These are phyloP conservation scores for Orbilia javanica DNA, from an alignment of 2,329 filamentous ascomycete genomes.

Conservation along the genomic window DNA sequence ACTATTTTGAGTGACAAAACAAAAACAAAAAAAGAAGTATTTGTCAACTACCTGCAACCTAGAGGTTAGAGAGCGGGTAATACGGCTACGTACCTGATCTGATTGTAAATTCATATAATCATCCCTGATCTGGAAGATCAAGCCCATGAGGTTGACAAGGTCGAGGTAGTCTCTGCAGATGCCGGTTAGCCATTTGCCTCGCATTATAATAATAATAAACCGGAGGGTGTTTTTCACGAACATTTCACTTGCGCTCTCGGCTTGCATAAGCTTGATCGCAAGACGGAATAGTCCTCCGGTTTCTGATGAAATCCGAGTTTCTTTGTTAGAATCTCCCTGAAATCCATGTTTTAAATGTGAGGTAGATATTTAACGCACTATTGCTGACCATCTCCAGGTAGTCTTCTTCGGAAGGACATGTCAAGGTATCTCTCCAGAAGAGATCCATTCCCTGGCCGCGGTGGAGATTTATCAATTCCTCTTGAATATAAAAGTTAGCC, in stretches of 20 bases:
- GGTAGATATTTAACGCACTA: constrained; percentile 65
- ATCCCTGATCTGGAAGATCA: constrained; percentile 90
- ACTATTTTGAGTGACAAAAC: too few species aligned
- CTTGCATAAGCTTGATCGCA: constrained; percentile 89
- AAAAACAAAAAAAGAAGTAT: not conserved
- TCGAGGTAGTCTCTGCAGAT: constrained; percentile 76
- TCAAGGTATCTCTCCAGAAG: constrained; percentile 87
- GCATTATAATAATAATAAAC: not conserved
- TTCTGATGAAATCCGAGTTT: constrained; percentile 65
- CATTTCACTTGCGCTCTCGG: constrained; percentile 69
- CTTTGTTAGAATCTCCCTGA: not conserved
- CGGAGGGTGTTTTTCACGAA: constrained; percentile 23
- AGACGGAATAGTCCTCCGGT: constrained; percentile 88
- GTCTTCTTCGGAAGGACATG: constrained; percentile 85
- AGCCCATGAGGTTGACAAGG: constrained; percentile 84
- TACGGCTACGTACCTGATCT: constrained; percentile 63
- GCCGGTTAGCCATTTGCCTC: constrained; percentile 14
- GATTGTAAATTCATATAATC: constrained; percentile 87
- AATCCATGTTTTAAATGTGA: not conserved
- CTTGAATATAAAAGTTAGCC: constrained; percentile 63
- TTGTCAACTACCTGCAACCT: not conserved
- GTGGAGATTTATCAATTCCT: constrained; percentile 86
- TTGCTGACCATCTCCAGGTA: constrained; percentile 95
- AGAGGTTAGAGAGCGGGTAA: not conserved
- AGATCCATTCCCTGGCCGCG: constrained; percentile 91